Evolutionary conservation across 2,329 filamentous ascomycete species (phyloP), one percentile per base, ranked within the genome.

Genomic region (Triangularia setosa): DNA sequence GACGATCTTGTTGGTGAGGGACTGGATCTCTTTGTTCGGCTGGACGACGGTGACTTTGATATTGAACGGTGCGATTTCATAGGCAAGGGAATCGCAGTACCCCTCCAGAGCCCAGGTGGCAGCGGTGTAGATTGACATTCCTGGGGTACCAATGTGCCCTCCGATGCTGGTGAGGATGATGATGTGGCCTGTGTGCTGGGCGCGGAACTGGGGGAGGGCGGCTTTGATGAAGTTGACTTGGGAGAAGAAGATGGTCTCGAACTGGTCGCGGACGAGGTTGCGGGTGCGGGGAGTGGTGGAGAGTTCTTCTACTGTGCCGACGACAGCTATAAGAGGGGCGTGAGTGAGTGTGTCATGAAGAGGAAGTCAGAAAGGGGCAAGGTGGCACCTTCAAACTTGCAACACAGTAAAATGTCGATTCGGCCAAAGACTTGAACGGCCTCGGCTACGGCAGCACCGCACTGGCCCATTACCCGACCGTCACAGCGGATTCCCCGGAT

Each of bases 151-250:
- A 65, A 98, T 89, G 76, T 97, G 94, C 2, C 92, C 93, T 40
- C 92, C 93, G 65, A 96, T 93, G 67, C 92, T 94, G 6, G 92
- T 95, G 58, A 98, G 83, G 62, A 96, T 86, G 67, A 98, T 89
- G 68, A 98, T 90, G 76, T 99, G 95, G 0, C 95, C 95, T 8
- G 89, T 93, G 70, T 90, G 88, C 73, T 93, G 90, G 65, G 84
- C 82, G 53, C 95, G 85, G 76, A 98, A 89, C 62, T 88, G 84
- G 0, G 94, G 93, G 23, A 99, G 82, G 1, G 88, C 84, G 14
- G 93, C 91, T 76, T 95, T 96, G 80, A 98, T 96, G 74, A 96
- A 92, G 78, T 98, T 98, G 75, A 98, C 90, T 64, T 96, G 93
- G 0, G 92, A 92, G 76, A 98, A 98, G 81, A 96, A 98, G 72